A percentile compares a stretch with the other conserved stretches of the same genome.
These are phyloP conservation scores for Nannochloropsis salina DNA, from an alignment of 108 stramenopile genomes.

Conservation along the genomic window DNA sequence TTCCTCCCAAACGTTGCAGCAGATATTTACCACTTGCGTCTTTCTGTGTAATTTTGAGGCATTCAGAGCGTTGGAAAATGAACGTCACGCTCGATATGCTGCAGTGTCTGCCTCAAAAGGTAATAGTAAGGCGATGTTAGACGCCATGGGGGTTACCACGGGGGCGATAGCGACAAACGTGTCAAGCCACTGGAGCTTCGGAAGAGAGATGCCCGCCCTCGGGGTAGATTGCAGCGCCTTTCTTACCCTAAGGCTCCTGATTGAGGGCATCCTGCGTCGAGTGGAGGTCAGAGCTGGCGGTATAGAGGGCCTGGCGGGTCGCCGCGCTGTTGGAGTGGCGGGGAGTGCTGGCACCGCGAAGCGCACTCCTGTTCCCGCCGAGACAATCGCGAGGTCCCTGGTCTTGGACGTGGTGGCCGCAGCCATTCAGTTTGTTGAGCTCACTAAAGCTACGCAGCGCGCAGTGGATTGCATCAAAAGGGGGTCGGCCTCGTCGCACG, in stretches of 20 bases:
- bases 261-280: background rate
- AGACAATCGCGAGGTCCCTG: background rate
- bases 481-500: background rate
- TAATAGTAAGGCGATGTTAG: background rate
- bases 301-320: too few species aligned
- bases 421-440: background rate
- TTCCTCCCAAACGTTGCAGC: background rate
- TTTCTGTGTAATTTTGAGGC: background rate
- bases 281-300: background rate
- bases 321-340: background rate
- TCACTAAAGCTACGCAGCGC: slow-evolving; percentile 7
- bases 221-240: background rate
- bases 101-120: background rate
- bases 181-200: background rate
- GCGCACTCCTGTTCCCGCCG: background rate
- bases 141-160: background rate
- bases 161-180: background rate
- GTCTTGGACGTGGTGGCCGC: background rate
- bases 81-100: slow-evolving; percentile 2
- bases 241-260: background rate
- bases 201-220: background rate
- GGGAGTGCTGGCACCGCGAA: background rate
- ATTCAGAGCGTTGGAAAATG: background rate
- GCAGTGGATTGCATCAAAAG: background rate
- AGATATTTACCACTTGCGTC: background rate